These are phyloP conservation scores for Podospora bellae-mahoneyi DNA, from an alignment of 495 filamentous ascomycete species.

Conservation along the genomic window DNA sequence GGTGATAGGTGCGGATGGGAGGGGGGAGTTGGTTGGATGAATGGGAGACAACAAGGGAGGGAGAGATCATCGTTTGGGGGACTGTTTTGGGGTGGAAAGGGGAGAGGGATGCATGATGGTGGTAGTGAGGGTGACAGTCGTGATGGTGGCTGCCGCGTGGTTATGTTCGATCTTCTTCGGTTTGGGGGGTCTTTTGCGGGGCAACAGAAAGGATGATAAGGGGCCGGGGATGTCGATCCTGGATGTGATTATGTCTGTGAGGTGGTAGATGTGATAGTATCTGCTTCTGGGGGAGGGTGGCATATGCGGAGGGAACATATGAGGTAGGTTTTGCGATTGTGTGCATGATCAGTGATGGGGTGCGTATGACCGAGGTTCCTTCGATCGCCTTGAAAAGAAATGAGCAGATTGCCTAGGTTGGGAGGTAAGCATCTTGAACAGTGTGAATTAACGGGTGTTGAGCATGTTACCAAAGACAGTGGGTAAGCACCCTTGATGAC, in stretches of 20 bases:
- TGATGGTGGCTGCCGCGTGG: background rate
- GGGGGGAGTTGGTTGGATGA: background rate
- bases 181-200: background rate
- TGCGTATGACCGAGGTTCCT: background rate
- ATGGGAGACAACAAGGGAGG: background rate
- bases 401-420: no score
- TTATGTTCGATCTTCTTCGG: background rate
- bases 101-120: background rate
- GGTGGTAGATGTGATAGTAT: background rate
- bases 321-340: background rate
- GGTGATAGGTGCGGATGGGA: background rate
- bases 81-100: background rate
- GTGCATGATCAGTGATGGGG: background rate
- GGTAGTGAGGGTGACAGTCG: conserved; percentile 2
- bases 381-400: background rate
- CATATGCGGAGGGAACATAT: background rate
- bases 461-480: background rate
- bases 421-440: no score
- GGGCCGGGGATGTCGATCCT: background rate
- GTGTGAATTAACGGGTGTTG: background rate
- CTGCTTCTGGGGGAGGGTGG: background rate
- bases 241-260: background rate
- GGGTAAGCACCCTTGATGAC: background rate
- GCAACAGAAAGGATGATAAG: background rate
- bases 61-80: background rate